phyloP scores from a whole-genome alignment of 371 early-diverging fungal genomes.

The Batkoa obscura region DNA sequence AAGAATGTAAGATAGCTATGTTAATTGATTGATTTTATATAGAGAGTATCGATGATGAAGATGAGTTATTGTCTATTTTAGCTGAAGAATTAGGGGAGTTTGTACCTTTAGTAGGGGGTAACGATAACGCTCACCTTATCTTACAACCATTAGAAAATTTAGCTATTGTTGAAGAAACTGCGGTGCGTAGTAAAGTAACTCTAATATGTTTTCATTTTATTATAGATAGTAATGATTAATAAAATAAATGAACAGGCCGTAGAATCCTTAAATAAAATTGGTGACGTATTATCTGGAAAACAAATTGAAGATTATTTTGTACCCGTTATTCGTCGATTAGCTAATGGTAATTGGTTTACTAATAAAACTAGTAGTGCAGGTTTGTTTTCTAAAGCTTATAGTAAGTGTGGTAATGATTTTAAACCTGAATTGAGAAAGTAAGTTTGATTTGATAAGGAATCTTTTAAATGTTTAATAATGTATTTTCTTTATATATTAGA shows the following conservation, averaged over 20 bases:
- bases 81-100: slow-evolving; percentile 87
- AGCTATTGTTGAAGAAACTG: slow-evolving; percentile 90
- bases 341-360: slow-evolving; percentile 94
- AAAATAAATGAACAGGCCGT: no score
- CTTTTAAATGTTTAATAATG: background rate
- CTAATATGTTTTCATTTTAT: background rate
- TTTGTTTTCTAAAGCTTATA: slow-evolving; percentile 68
- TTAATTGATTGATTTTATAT: no score
- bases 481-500: no score
- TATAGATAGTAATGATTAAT: background rate
- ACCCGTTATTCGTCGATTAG: slow-evolving; percentile 76
- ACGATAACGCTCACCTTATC: slow-evolving; percentile 62
- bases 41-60: slow-evolving; percentile 97
- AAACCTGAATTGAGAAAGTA: slow-evolving; percentile 74
- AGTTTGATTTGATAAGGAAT: background rate
- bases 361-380: slow-evolving; percentile 85
- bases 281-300: slow-evolving; percentile 34
- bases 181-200: slow-evolving; percentile 83
- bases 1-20: no score
- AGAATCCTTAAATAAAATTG: slow-evolving; percentile 72
- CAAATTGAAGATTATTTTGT: slow-evolving; percentile 78
- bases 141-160: slow-evolving; percentile 84
- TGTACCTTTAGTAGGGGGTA: slow-evolving; percentile 79
- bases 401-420: slow-evolving; percentile 37
- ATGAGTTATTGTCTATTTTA: slow-evolving; percentile 80